These are phyloP conservation scores for Cyclotella atomus DNA, from an alignment of 108 stramenopile genomes.

Conservation along the genomic window DNA sequence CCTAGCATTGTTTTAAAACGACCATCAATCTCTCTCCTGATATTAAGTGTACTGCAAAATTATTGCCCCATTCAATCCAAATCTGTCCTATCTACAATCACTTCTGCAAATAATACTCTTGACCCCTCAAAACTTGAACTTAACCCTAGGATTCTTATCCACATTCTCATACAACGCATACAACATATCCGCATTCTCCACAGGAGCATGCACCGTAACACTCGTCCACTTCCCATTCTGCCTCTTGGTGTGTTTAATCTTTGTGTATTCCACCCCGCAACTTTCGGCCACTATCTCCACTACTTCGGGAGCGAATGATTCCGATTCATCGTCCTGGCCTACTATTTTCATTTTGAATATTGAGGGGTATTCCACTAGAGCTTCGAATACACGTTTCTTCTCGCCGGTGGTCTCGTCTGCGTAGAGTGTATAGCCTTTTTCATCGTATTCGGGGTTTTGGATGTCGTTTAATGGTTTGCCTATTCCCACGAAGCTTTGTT, in stretches of 20 bases:
- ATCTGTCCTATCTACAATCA: no score
- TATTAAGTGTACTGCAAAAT: no score
- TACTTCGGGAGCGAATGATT: slow-evolving; percentile 81
- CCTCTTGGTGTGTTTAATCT: slow-evolving; percentile 55
- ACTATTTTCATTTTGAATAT: slow-evolving; percentile 89
- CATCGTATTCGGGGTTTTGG: slow-evolving; percentile 84
- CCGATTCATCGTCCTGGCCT: slow-evolving; percentile 66
- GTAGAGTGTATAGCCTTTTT: slow-evolving; percentile 90
- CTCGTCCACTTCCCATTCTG: slow-evolving; percentile 86
- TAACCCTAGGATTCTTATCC: slow-evolving; percentile 86
- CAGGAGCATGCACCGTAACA: slow-evolving; percentile 83
- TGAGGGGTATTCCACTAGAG: slow-evolving; percentile 90
- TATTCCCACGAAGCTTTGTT: slow-evolving; percentile 71
- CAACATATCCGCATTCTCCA: slow-evolving; percentile 86
- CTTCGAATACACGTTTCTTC: slow-evolving; percentile 90
- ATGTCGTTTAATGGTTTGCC: slow-evolving; percentile 78
- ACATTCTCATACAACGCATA: slow-evolving; percentile 81
- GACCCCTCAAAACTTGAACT: slow-evolving; percentile 84
- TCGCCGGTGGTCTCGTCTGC: slow-evolving; percentile 84
- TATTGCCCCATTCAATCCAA: no score
- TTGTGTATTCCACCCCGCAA: slow-evolving; percentile 58
- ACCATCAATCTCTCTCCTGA: no score
- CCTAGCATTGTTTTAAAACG: no score
- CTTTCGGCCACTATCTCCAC: slow-evolving; percentile 77
- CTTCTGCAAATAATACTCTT: no score